Percentiles rank a stretch among this genome's conserved stretches.
These are phyloP conservation scores for Crassisporium funariophilum DNA, from an alignment of 768 basidiomycete species.

Conservation along the genomic window DNA sequence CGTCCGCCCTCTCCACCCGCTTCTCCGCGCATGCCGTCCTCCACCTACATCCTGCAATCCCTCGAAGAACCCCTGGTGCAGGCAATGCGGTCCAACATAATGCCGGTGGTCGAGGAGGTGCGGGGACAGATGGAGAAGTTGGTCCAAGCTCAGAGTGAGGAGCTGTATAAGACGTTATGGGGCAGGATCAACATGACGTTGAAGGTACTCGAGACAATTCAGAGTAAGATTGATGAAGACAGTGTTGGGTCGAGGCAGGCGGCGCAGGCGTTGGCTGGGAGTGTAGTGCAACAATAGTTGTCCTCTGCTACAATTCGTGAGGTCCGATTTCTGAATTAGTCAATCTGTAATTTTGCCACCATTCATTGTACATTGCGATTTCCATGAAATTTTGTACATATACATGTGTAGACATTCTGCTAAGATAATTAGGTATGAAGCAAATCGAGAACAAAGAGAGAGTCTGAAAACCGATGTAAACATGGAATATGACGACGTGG, in stretches of 20 bases:
- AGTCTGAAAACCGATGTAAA: too few relatives aligned
- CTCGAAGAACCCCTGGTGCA: slow-evolving; percentile 20
- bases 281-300: background rate
- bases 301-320: too few relatives aligned
- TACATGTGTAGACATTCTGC: too few relatives aligned
- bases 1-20: slow-evolving; percentile 15
- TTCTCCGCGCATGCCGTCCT: slow-evolving; percentile 4
- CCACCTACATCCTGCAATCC: slow-evolving; percentile 17
- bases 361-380: too few relatives aligned
- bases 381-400: too few relatives aligned
- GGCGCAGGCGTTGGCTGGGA: background rate
- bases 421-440: too few relatives aligned
- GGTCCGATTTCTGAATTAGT: too few relatives aligned
- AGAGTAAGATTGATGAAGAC: slow-evolving; percentile 8
- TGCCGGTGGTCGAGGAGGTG: slow-evolving; percentile 19
- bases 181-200: slow-evolving; percentile 17
- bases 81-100: slow-evolving; percentile 11
- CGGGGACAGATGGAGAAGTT: slow-evolving; percentile 16
- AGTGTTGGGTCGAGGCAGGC: background rate
- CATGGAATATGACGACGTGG: too few relatives aligned
- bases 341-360: too few relatives aligned
- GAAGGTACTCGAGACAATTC: slow-evolving; percentile 12
- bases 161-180: slow-evolving; percentile 21
- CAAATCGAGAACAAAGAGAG: too few relatives aligned
- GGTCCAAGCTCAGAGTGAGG: slow-evolving; percentile 18